Evolutionary conservation across 2,329 filamentous ascomycete genomes (phyloP).

Genomic region (Atkinsonella hypoxylon): DNA sequence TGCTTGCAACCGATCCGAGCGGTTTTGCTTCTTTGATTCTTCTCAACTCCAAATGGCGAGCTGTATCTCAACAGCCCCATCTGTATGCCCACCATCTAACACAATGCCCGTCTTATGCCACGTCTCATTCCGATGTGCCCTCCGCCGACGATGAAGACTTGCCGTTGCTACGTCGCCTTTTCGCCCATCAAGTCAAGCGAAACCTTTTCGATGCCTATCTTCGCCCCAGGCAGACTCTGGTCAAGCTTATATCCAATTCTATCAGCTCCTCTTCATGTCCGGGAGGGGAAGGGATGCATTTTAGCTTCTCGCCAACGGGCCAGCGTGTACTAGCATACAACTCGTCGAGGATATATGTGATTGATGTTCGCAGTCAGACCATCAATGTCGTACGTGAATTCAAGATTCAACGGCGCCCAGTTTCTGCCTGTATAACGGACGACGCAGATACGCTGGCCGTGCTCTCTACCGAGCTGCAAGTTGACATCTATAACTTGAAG

Average conservation of each 20-base stretch:
- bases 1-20: slow-evolving; percentile 46
- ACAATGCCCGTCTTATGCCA: slow-evolving; percentile 46
- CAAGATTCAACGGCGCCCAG: slow-evolving; percentile 64
- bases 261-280: slow-evolving; percentile 76
- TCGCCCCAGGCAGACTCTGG: slow-evolving; percentile 54
- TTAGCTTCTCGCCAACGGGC: slow-evolving; percentile 65
- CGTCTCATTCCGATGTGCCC: slow-evolving; percentile 32
- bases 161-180: slow-evolving; percentile 48
- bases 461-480: slow-evolving; percentile 68
- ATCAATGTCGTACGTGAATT: slow-evolving; percentile 62
- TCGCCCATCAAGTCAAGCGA: slow-evolving; percentile 59
- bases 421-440: slow-evolving; percentile 67
- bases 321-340: slow-evolving; percentile 69
- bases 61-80: slow-evolving; percentile 48
- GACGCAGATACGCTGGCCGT: slow-evolving; percentile 68
- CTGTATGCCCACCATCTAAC: slow-evolving; percentile 52
- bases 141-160: slow-evolving; percentile 37
- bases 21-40: slow-evolving; percentile 55
- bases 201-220: slow-evolving; percentile 69
- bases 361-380: slow-evolving; percentile 51
- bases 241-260: slow-evolving; percentile 73
- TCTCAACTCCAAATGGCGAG: slow-evolving; percentile 54
- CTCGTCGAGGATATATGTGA: slow-evolving; percentile 71
- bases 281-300: slow-evolving; percentile 76
- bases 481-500: slow-evolving; percentile 71